Base-by-base conservation (phyloP, 495 filamentous ascomycete species). In the Penicillium parvum region DNA sequence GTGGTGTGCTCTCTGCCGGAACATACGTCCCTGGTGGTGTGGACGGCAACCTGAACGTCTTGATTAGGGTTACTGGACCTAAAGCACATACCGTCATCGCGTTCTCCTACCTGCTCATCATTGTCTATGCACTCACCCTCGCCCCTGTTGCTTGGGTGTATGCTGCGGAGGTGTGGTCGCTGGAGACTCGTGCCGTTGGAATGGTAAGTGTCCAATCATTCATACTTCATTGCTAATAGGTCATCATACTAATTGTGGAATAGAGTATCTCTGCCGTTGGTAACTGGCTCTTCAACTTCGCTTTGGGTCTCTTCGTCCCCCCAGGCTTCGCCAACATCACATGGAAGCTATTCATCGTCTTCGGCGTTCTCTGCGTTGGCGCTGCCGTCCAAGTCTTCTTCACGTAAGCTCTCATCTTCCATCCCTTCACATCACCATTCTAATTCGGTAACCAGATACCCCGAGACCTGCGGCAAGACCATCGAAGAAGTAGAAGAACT, bases 301-400 rank as follows among this genome's bases (percentile, higher is more conserved):
- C 82, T 4, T 74, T 85, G 19, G 75, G 78, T 14, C 82, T 80
- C 59, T 85, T 86, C 48, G 74, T 82, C 4, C 83, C 82, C 1
- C 72, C 78, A 0, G 72, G 79, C 3, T 85, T 86, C 45, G 73
- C 57, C 32, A 80, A 69, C 43, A 84, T 85, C 37, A 65, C 65
- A 9, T 27, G 25, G 25, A 27, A 27, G 25, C 9, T 11, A 3
- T 27, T 9, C 7, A 27, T 27, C n/a, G n/a, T 27, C n/a, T 27
- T 27, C 7, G 25, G 8, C 3, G 25, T 27, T 3, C n/a, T 27
- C 7, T 7, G 8, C 7, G 9, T 27, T 11, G 25, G 8, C 2
- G n/a, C n/a, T 7, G n/a, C 25, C 25, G 8, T 27, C n/a, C 25
- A 27, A 7, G 25, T 27, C n/a, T 27, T 27, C 25, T 27, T 27